These are phyloP conservation scores for Podaxis sp. DNA, from an alignment of 768 basidiomycete genomes.

Conservation along the genomic window DNA sequence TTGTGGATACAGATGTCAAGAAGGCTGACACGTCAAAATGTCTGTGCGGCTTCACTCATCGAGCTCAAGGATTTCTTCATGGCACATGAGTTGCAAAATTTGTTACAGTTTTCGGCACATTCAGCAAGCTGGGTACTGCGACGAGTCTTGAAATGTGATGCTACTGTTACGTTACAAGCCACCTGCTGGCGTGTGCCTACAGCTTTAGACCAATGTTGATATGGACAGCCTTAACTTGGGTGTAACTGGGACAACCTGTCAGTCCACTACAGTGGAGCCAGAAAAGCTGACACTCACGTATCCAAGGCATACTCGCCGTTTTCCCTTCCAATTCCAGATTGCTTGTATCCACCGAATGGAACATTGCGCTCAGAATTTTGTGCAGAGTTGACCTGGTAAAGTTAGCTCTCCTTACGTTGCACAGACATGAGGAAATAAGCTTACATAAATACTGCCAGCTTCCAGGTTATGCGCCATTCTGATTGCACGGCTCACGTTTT, in stretches of 20 bases:
- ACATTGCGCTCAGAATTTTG: conserved; percentile 42
- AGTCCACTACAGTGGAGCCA: not conserved
- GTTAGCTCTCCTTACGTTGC: not conserved
- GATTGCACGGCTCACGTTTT: conserved; percentile 63
- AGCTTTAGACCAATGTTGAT: conserved; percentile 41
- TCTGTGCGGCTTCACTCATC: no score
- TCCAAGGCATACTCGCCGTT: conserved; percentile 59
- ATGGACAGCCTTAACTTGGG: conserved; percentile 58
- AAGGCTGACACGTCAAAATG: no score
- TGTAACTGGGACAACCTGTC: conserved; percentile 35
- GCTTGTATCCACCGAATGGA: conserved; percentile 74
- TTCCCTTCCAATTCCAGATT: conserved; percentile 68
- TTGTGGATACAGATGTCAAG: no score
- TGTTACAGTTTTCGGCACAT: not conserved
- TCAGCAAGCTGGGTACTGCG: not conserved
- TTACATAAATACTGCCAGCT: conserved; percentile 61
- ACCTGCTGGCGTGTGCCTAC: not conserved
- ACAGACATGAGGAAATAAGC: conserved; percentile 2
- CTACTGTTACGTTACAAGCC: not conserved
- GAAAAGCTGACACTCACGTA: conserved; percentile 31
- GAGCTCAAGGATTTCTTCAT: not conserved
- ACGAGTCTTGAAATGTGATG: not conserved
- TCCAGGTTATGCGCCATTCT: conserved; percentile 59
- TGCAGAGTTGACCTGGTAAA: conserved; percentile 35
- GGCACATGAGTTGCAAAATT: no score